Base-by-base conservation (phyloP, 768 basidiomycete genomes). In the Mycena amicta region DNA sequence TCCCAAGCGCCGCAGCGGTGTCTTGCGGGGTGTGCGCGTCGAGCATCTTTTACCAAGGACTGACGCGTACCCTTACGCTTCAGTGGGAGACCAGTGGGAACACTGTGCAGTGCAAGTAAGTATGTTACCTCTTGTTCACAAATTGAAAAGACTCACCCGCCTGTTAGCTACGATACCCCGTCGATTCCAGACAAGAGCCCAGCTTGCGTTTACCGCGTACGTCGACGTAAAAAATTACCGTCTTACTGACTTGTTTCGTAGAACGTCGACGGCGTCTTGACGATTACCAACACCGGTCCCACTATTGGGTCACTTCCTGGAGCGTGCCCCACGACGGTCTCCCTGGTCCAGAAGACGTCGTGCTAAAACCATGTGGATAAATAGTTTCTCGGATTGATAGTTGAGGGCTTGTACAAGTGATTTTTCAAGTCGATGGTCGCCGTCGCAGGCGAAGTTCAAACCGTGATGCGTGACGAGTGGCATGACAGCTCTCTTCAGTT, bases 61-160 rank as follows among this genome's bases (percentile, higher is more conserved):
- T 47, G 23, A 63, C 61, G n/a, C 57, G 61, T 49, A 63, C 61
- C 3, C 41, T 63, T 40, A 63, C 61, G 18, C 16, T 50, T 16
- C 37, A 40, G 5, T 40, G 40, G 13, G 28, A 64, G 39, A 55
- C 56, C 5, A 54, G 23, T 8, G 54, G 46, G 25, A 63, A 63
- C 30, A 56, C 55, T 11, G 40, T 60, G 2, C 55, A 59, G 26
- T 63, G 62, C 62, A 60, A 53, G 58, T 60, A 45, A 11, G 58
- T 50, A 11, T 15, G 8, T 4, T 3, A 13, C 23, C 16, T 16
- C n/a, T 4, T n/a, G n/a, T n/a, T n/a, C n/a, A n/a, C 5, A 23
- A 13, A 15, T 37, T 23, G 41, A 5, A 50, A 25, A 45, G 45
- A 25, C 16, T 22, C 13, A 22, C 6, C n/a, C 4, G n/a, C 8